phyloP scores from a whole-genome alignment of 78 protist genomes.

The Dictyostelium citrinum region DNA sequence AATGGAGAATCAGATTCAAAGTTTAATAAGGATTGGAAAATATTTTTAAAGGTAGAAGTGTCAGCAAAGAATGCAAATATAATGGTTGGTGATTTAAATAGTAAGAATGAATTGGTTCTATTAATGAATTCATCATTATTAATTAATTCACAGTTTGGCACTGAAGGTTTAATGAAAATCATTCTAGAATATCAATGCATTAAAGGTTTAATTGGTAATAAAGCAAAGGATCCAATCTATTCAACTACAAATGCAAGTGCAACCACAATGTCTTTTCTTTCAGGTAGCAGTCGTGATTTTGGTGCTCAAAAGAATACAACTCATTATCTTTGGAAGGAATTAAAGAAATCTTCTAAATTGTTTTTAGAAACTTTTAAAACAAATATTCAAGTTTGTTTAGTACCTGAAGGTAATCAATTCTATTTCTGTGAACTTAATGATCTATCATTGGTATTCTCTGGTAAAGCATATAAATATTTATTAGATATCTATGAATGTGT shows the following conservation, averaged over 20 bases:
- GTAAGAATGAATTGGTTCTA: not conserved
- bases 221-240: not conserved
- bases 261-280: not conserved
- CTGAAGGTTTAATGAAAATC: constrained; percentile 36
- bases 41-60: not conserved
- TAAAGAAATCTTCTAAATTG: constrained; percentile 9
- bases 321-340: not conserved
- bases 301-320: constrained; percentile 2
- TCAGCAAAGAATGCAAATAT: constrained; percentile 16
- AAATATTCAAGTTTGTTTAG: constrained; percentile 6
- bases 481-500: constrained; percentile 35
- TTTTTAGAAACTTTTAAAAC: constrained; percentile 52
- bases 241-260: not conserved
- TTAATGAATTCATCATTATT: constrained; percentile 6
- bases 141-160: not conserved
- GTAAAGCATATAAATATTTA: constrained; percentile 39
- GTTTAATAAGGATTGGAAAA: constrained; percentile 19
- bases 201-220: constrained; percentile 23
- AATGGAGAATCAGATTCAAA: not conserved
- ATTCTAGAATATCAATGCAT: constrained; percentile 4
- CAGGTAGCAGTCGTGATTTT: not conserved
- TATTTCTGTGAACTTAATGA: constrained; percentile 48
- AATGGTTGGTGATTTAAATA: constrained; percentile 26
- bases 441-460: constrained; percentile 39
- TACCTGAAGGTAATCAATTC: constrained; percentile 73